Percentiles rank a stretch among this genome's conserved stretches.
phyloP scores from a whole-genome alignment of 1,284 basidiomycete genomes.

The Mycena sp. region DNA sequence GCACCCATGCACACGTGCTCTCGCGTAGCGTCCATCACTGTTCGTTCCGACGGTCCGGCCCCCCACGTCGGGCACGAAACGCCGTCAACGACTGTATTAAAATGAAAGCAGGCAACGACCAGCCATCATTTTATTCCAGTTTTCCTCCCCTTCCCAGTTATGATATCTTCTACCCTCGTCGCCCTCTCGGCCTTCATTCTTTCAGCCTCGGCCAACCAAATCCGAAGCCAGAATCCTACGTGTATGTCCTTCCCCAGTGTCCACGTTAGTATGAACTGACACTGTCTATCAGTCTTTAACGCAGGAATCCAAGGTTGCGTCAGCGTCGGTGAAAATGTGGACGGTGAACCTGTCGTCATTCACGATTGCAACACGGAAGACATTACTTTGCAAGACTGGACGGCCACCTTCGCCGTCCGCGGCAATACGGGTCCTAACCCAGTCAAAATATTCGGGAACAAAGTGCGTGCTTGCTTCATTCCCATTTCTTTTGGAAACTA shows the following conservation, averaged over 20 bases:
- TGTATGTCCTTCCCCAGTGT: slow-evolving; percentile 1
- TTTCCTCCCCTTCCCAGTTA: not conserved
- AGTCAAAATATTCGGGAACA: slow-evolving; percentile 9
- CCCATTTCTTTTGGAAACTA: not conserved
- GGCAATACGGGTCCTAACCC: slow-evolving; percentile 2
- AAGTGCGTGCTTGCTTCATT: not conserved
- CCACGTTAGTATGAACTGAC: no score
- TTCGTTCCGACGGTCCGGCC: no score
- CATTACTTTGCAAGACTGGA: not conserved
- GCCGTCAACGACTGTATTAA: no score
- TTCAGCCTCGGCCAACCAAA: slow-evolving; percentile 9
- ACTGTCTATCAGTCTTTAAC: slow-evolving; percentile 2
- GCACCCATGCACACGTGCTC: no score
- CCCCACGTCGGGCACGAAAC: no score
- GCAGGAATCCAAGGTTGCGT: slow-evolving; percentile 20
- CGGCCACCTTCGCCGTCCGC: not conserved
- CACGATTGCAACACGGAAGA: slow-evolving; percentile 21
- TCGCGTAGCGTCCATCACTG: no score
- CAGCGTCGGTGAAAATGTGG: not conserved
- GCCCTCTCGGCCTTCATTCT: slow-evolving; percentile 18
- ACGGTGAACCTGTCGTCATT: slow-evolving; percentile 9
- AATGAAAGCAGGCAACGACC: no score
- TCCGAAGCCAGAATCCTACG: slow-evolving; percentile 7
- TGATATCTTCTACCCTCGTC: slow-evolving; percentile 16
- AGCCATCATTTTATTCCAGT: no score